A percentile compares a stretch with the other conserved stretches of the same genome.
Evolutionary conservation across 345 rosid species (phyloP).

Genomic region (Pelargonium nanum): DNA sequence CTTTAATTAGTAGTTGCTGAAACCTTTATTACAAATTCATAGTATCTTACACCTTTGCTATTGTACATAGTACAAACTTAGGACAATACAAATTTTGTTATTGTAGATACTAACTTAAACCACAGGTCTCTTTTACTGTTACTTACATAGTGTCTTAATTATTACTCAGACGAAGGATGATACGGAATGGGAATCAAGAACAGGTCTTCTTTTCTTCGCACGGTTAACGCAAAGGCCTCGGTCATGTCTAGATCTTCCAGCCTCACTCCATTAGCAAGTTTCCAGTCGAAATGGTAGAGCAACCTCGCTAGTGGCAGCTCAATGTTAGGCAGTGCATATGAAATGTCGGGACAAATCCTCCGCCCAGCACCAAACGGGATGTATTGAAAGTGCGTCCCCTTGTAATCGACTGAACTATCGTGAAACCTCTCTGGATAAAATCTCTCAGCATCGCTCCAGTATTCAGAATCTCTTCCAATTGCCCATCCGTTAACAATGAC

Average conservation of each 20-base stretch:
- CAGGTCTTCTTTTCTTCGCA: constrained; percentile 9
- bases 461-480: constrained; percentile 16
- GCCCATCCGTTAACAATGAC: constrained; percentile 26
- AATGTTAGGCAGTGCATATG: constrained; percentile 6
- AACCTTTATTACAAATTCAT: no score
- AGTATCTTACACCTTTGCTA: no score
- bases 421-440: constrained; percentile 24
- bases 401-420: constrained; percentile 12
- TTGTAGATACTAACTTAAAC: no score
- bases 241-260: constrained; percentile 10
- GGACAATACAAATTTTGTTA: no score
- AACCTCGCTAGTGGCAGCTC: constrained; percentile 18
- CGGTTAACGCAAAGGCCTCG: not conserved
- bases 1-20: no score
- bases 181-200: constrained; percentile 7
- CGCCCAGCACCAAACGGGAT: constrained; percentile 25
- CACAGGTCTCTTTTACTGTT: no score
- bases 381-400: constrained; percentile 13
- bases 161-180: constrained; percentile 1
- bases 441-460: constrained; percentile 17
- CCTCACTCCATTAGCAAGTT: constrained; percentile 13
- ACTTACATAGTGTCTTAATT: no score
- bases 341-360: constrained; percentile 25
- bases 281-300: constrained; percentile 22
- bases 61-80: no score